Conservation (phyloP, 148 eudicot genomes). For the Persicaria maculosa region DNA sequence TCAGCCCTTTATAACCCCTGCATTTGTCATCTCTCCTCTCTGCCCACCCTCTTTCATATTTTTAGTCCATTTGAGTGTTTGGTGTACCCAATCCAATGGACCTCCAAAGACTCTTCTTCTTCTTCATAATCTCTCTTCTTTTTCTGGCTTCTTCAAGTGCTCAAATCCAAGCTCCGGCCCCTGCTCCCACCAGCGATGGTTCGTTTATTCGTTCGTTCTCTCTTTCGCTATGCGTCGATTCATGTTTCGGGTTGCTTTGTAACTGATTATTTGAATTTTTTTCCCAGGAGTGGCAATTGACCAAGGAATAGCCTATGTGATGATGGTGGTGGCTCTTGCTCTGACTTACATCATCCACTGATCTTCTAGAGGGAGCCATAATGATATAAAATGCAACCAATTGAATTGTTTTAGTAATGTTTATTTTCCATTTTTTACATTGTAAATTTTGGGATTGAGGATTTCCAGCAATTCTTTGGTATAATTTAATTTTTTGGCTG, state of each 20-base stretch:
- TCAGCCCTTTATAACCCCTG: background rate
- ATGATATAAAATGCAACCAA: background rate
- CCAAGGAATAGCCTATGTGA: slow-evolving; percentile 25
- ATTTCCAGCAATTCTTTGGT: background rate
- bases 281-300: slow-evolving; percentile 20
- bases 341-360: slow-evolving; percentile 23
- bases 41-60: background rate
- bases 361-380: background rate
- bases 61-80: background rate
- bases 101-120: slow-evolving; percentile 5
- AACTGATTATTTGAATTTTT: background rate
- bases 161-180: slow-evolving; percentile 6
- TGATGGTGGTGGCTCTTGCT: slow-evolving; percentile 24
- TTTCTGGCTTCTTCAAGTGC: background rate
- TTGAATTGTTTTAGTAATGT: background rate
- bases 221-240: background rate
- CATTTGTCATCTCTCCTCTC: background rate
- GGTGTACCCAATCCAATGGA: background rate
- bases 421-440: background rate
- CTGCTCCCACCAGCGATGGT: slow-evolving; percentile 15
- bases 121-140: background rate
- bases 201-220: slow-evolving; percentile 7
- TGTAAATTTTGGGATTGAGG: slow-evolving; percentile 6
- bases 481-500: background rate
- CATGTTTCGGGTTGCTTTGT: background rate